Base-by-base conservation (phyloP, 2,329 filamentous ascomycete genomes). In the Nemania bipapillata region DNA sequence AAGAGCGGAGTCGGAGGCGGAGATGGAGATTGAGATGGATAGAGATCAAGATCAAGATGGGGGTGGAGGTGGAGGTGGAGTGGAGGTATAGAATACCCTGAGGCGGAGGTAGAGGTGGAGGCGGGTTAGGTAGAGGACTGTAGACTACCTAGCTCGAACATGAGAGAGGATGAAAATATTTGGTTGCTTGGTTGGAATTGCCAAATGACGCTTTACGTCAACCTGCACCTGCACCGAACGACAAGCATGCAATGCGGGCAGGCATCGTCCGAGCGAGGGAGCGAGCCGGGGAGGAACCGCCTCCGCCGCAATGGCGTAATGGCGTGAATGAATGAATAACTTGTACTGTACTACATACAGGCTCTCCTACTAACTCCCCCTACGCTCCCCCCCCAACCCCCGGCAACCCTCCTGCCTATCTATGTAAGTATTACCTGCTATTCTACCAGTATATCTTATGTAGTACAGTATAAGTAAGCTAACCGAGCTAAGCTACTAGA, bases 161-260 rank as follows among this genome's bases (percentile, higher is more conserved):
- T 9, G 45, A 32, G 22, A 30, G 57, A 58, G 40, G 60, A 68
- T 57, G 53, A 68, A 65, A 60, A 69, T 50, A 59, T 57, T 57
- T 40, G 40, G 45, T 32, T 55, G 62, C 58, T 66, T 70, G 68
- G 68, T 66, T 70, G 68, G 68, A 66, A 67, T 67, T 70, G 61
- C 40, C 35, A 40, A 68, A 66, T 45, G 65, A 58, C 40, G 64
- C 65, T 72, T 68, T 72, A 72, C 70, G 70, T 72, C 68, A 72
- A 67, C 63, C 53, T 65, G 68, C 68, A 32, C 65, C 24, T n/a
- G n/a, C n/a, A n/a, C n/a, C n/a, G n/a, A n/a, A n/a, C n/a, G 28
- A 47, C 63, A 61, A 22, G 42, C 45, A 57, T 22, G 26, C 26
- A 53, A 9, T n/a, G 53, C 22, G 30, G 49, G 50, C 49, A 55